Conservation (phyloP, 192 early-diverging fungal genomes). For the Linnemannia schmuckeri region DNA sequence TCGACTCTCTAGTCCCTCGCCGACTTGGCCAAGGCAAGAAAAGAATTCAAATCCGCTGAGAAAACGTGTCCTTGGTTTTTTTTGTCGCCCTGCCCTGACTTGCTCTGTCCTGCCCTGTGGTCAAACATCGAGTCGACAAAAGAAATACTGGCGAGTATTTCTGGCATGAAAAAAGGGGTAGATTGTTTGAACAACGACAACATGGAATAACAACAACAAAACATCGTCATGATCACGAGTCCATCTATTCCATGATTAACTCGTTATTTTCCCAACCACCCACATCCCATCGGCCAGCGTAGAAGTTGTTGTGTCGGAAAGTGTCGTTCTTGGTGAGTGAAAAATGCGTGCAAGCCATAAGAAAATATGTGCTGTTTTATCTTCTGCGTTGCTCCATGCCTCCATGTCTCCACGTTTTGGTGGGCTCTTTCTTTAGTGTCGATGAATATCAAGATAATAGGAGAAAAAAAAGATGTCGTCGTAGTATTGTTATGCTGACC, state of each 20-base stretch:
- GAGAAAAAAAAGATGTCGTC: neutral
- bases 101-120: too few species aligned
- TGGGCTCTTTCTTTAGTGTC: neutral
- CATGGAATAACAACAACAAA: neutral
- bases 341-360: neutral
- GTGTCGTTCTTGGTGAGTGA: neutral
- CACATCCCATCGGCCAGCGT: neutral
- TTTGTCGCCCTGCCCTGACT: too few species aligned
- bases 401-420: neutral
- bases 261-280: neutral
- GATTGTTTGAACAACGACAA: neutral
- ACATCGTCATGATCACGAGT: slow-evolving; percentile 6
- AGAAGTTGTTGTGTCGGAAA: neutral
- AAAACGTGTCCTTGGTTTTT: too few species aligned
- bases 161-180: neutral
- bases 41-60: too few species aligned
- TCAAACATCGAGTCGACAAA: too few species aligned
- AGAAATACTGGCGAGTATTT: neutral
- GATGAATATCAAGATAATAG: neutral
- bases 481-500: neutral
- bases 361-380: neutral
- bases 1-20: too few species aligned
- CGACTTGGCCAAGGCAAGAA: too few species aligned
- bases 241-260: neutral
- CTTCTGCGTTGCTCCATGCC: neutral